Base-by-base conservation (phyloP, 352 stramenopile genomes). In the Pythium folliculosum region DNA sequence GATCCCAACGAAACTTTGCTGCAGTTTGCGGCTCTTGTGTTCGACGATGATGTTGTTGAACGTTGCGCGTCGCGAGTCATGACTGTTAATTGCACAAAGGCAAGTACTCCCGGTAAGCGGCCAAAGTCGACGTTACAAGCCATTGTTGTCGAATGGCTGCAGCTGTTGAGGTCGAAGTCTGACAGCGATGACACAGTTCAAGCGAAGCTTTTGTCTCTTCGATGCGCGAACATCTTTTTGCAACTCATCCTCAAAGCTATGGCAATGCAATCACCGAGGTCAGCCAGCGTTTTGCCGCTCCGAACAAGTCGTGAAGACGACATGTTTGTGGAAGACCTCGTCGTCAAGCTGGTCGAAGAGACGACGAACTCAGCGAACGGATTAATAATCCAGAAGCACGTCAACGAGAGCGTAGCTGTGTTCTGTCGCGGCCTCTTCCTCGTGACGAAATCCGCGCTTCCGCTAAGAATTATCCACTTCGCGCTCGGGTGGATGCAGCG, bases 181-280 rank as follows among this genome's bases (percentile, higher is more conserved):
- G 23, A 59, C 3, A 16, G n/a, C 40, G 78, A 88, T 17, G 80
- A 90, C 3, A 43, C 67, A 1, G 69, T 82, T 6, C 19, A 49
- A n/a, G 76, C 75, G 4, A 87, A 82, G 58, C 57, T 73, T 22
- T 56, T 77, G 16, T 85, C 84, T 6, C 70, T 91, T 10, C 70
- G 61, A 22, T 88, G 82, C 35, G 75, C 85, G 0, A 79, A 81
- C 32, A 68, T 85, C 2, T 66, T 94, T 9, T 55, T 94, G 5
- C 83, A 90, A 30, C 66, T 94, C 17, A 74, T 88, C 14, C 37
- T 90, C 10, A 94, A 94, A 63, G 84, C 80, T 2, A 82, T 94
- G 49, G 81, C 83, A 6, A 44, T 30, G 1, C 32, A 43, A 4
- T 35, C 43, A 0, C 22, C 63, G 6, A 9, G 83, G 84, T 52